Percentiles rank a stretch among this genome's conserved stretches.
These are phyloP conservation scores for Cylindricascospora bacillispora DNA, from an alignment of 1,139 yeast species.

Conservation along the genomic window DNA sequence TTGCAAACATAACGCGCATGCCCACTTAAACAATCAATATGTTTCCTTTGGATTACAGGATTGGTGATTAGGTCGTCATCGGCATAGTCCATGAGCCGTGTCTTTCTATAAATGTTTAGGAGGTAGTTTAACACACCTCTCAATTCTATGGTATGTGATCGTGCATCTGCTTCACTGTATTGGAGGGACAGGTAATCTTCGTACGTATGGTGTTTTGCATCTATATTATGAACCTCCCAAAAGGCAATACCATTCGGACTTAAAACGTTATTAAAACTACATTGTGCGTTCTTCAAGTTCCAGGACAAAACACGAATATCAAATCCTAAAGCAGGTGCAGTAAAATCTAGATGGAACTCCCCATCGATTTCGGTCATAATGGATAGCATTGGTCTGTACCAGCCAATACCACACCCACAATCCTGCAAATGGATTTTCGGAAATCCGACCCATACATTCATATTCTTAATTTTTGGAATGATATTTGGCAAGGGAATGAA, in stretches of 20 bases:
- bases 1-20: no score
- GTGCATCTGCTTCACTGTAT: constrained; percentile 1
- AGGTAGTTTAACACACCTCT: constrained; percentile 2
- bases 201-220: constrained; percentile 1
- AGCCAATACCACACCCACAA: not conserved
- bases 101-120: constrained; percentile 11
- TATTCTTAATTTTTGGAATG: not conserved
- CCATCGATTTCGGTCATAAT: constrained; percentile 1
- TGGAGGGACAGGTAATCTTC: constrained; percentile 2
- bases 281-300: not conserved
- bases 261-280: constrained; percentile 1
- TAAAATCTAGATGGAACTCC: not conserved
- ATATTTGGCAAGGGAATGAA: constrained; percentile 1
- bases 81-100: no score
- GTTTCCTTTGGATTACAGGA: no score
- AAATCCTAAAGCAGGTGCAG: constrained; percentile 1
- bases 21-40: no score
- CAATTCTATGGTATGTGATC: constrained; percentile 1
- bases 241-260: constrained; percentile 1
- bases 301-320: not conserved
- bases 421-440: not conserved
- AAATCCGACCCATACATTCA: constrained; percentile 1
- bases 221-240: constrained; percentile 4
- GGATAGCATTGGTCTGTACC: not conserved
- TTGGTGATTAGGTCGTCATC: no score